Base-by-base conservation (phyloP, 148 eudicot species). In the Dianthus caryophyllus region DNA sequence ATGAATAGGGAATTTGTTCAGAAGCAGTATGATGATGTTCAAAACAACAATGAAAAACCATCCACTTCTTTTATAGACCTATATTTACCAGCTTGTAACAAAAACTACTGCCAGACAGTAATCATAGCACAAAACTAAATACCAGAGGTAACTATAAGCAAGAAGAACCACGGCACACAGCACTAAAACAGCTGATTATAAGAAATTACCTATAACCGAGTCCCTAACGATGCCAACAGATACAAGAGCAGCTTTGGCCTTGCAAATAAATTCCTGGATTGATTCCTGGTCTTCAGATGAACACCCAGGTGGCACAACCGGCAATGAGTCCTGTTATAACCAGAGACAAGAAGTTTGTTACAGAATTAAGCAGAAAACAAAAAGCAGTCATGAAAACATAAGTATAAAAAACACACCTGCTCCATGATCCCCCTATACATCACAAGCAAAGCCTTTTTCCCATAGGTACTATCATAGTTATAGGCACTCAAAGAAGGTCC, bases 191-290 rank as follows among this genome's bases (percentile, higher is more conserved):
- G 13, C 46, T 27, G 31, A 41, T 20, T 22, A 20, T 18, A 20
- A 63, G 54, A 46, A 12, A 71, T 76, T 83, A 92, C 97, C 96
- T 60, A 81, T 41, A 77, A 71, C 66, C 49, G 93, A 68, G 50
- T 90, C 98, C 78, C 96, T 80, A 60, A 90, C 83, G 73, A 94
- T 88, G 73, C 98, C 98, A 76, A 94, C 98, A 66, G 98, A 90
- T 31, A 86, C 81, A 70, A 94, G 87, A 64, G 96, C 97, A 80
- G 98, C 97, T 81, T 78, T 88, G 69, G 86, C 98, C 80, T 88
- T 84, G 73, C 71, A 68, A 66, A 90, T 78, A 67, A 94, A 86
- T 63, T 88, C 96, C 76, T 76, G 83, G 30, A 90, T 71, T 43
- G 97, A 80, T 51, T 86, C 96, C 36, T 96, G 93, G 30, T 81